A percentile compares a stretch with the other conserved stretches of the same genome.
These are phyloP conservation scores for Sapria himalayana DNA, from an alignment of 345 rosid genomes.

Conservation along the genomic window DNA sequence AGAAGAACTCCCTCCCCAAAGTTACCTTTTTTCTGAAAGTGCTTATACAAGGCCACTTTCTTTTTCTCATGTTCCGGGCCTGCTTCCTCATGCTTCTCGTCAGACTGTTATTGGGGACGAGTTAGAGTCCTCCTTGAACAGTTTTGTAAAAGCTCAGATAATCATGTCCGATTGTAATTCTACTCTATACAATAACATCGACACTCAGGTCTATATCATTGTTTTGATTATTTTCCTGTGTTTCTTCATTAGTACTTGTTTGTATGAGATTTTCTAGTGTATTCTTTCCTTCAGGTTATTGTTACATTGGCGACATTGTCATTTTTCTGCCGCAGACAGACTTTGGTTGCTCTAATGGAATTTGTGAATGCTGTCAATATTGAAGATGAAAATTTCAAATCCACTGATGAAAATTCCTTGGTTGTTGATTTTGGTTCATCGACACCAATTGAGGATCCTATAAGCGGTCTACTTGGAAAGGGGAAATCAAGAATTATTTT, in stretches of 20 bases:
- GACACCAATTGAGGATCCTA: slow-evolving; percentile 23
- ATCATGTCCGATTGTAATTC: slow-evolving; percentile 56
- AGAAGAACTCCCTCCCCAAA: slow-evolving; percentile 12
- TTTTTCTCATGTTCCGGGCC: slow-evolving; percentile 51
- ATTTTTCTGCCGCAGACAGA: slow-evolving; percentile 88
- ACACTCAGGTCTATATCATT: slow-evolving; percentile 37
- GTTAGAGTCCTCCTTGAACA: slow-evolving; percentile 31
- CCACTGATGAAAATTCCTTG: slow-evolving; percentile 37
- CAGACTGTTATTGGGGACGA: slow-evolving; percentile 21
- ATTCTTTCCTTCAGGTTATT: slow-evolving; percentile 32
- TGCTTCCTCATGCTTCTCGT: slow-evolving; percentile 39
- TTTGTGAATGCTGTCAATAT: slow-evolving; percentile 53
- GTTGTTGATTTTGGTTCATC: slow-evolving; percentile 18
- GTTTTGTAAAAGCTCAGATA: slow-evolving; percentile 92
- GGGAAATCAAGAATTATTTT: slow-evolving; percentile 81
- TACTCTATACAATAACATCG: slow-evolving; percentile 42
- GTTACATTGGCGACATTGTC: slow-evolving; percentile 74
- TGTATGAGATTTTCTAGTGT: slow-evolving; percentile 1
- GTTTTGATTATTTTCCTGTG: slow-evolving; percentile 5
- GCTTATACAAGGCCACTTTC: slow-evolving; percentile 37
- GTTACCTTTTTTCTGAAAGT: slow-evolving; percentile 9
- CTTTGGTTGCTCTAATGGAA: slow-evolving; percentile 83
- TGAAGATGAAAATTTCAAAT: slow-evolving; percentile 36
- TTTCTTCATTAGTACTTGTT: slow-evolving; percentile 6
- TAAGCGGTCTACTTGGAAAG: slow-evolving; percentile 76